Evolutionary conservation across 2,329 filamentous ascomycete species (phyloP), one percentile per base, ranked within the genome.

Genomic region (Fusarium sp.): DNA sequence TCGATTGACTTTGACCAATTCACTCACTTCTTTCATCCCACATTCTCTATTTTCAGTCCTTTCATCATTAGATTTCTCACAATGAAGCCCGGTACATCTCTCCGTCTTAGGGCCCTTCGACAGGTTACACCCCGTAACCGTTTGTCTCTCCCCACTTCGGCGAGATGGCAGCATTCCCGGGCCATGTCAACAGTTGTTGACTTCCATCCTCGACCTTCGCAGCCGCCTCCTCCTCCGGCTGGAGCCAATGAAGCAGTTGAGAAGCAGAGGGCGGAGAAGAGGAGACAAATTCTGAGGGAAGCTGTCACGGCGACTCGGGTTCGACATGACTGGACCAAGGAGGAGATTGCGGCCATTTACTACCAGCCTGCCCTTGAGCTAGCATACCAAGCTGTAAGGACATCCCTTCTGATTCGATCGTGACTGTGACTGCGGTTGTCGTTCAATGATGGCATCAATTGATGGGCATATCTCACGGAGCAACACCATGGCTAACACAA

Each of bases 301-400:
- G 92, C 93, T 14, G 85, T 92, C 27, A 84, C 87, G 48, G 90
- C 91, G 27, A 86, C 83, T 3, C 83, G 79, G 10, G 88, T 93
- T 18, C 86, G 93, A 55, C 91, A 91, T 77, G 88, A 91, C 80
- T 97, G 94, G 94, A 93, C 93, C 10, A 90, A 88, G 73, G 90
- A 95, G 72, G 92, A 97, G 83, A 94, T 97, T 70, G 85, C 91
- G 15, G 89, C 92, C 72, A 92, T 97, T 75, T 97, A 96, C 83
- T 89, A 95, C 78, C 92, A 91, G 56, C 93, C 94, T 21, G 84
- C 97, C 79, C 91, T 95, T 85, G 92, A 95, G 79, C 84, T 97
- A 77, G 88, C 91, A 14, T 92, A 90, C 80, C 91, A 92, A 79
- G 89, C 93, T 69, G 93, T 94, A 82, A 82, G 87, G 76, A 11